Percentiles rank a stretch among this genome's conserved stretches.
Evolutionary conservation across 768 basidiomycete species (phyloP).

Genomic region (Pleurotus ostreatus): DNA sequence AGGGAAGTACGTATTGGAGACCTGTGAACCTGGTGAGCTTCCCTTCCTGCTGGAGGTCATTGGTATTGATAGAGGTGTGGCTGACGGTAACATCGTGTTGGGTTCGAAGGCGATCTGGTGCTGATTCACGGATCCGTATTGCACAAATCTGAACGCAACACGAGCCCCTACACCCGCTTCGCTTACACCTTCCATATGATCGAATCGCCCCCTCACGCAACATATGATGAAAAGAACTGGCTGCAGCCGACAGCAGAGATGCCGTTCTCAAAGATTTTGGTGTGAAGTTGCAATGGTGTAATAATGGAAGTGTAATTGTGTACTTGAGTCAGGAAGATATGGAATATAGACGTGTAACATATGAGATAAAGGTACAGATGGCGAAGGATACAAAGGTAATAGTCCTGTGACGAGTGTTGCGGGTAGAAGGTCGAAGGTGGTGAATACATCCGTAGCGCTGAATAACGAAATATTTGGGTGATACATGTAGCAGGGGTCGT

Average conservation of each 20-base stretch:
- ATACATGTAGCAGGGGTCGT: not conserved
- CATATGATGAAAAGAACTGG: slow-evolving; percentile 93
- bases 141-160: slow-evolving; percentile 89
- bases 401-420: too few relatives aligned
- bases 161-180: slow-evolving; percentile 72
- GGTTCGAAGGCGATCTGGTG: slow-evolving; percentile 71
- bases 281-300: not conserved
- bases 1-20: slow-evolving; percentile 60
- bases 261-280: slow-evolving; percentile 57
- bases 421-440: too few relatives aligned
- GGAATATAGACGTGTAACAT: too few relatives aligned
- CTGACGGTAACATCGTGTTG: not conserved
- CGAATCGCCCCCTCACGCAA: slow-evolving; percentile 64
- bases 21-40: slow-evolving; percentile 65
- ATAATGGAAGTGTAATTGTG: too few relatives aligned
- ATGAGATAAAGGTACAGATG: too few relatives aligned
- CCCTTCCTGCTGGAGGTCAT: not conserved
- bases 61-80: not conserved
- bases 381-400: too few relatives aligned
- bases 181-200: slow-evolving; percentile 98
- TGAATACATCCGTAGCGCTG: too few relatives aligned
- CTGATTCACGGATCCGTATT: slow-evolving; percentile 91
- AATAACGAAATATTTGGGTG: too few relatives aligned
- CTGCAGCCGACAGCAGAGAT: slow-evolving; percentile 80
- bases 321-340: too few relatives aligned